Evolutionary conservation across 345 rosid species (phyloP).

Genomic region (Eucalyptus virginea): DNA sequence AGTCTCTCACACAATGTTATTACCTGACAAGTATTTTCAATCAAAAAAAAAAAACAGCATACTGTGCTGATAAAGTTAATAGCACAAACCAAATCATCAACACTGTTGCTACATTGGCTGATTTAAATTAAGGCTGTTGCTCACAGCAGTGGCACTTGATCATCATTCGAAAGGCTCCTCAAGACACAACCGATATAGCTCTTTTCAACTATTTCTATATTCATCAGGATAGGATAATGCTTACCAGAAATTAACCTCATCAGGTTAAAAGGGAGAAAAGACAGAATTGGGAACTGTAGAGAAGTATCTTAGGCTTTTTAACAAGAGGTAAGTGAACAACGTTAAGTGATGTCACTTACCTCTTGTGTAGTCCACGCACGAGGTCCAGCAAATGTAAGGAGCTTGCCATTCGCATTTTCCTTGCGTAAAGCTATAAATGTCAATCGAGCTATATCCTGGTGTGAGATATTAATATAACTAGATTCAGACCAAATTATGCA

Average conservation of each 20-base stretch:
- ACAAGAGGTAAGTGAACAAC: no score
- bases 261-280: neutral
- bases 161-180: neutral
- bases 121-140: neutral
- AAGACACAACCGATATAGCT: neutral
- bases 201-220: neutral
- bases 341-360: slow-evolving; percentile 19
- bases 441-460: slow-evolving; percentile 85
- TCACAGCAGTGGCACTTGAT: neutral
- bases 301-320: neutral
- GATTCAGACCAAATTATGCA: neutral
- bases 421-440: slow-evolving; percentile 80
- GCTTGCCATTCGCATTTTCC: slow-evolving; percentile 58
- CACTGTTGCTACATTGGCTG: neutral
- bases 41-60: neutral
- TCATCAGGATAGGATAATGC: neutral
- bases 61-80: neutral
- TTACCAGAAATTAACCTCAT: neutral
- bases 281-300: neutral
- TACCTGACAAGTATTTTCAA: slow-evolving; percentile 27
- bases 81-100: neutral
- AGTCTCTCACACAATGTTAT: slow-evolving; percentile 89
- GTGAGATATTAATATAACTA: neutral
- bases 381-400: slow-evolving; percentile 93
- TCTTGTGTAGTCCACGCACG: slow-evolving; percentile 98